These are phyloP conservation scores for Flaveria trinervia DNA, from an alignment of 129 eudicot species.

Conservation along the genomic window DNA sequence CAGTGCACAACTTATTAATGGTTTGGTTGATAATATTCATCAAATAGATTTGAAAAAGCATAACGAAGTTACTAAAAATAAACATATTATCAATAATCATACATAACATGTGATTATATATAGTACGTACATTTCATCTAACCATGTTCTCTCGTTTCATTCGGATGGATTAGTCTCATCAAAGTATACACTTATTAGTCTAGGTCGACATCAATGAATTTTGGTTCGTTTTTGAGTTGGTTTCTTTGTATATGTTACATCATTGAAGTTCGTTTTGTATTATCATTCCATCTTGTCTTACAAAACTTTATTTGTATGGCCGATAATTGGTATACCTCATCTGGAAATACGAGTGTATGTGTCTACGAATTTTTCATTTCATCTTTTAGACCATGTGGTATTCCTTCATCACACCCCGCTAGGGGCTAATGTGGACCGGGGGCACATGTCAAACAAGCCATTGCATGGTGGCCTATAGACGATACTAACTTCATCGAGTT, in stretches of 20 bases:
- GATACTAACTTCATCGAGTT: no score
- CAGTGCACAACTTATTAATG: background rate
- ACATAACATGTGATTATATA: background rate
- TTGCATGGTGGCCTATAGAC: no score
- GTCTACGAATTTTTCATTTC: no score
- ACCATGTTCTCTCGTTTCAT: background rate
- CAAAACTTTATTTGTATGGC: background rate
- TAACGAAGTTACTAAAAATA: background rate
- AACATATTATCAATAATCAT: background rate
- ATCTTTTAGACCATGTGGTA: no score
- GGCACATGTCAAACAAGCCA: no score
- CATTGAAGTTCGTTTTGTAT: background rate
- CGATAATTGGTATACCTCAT: background rate
- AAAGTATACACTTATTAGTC: background rate
- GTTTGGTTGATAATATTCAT: background rate
- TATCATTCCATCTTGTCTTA: background rate
- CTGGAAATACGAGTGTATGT: no score
- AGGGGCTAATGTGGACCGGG: no score
- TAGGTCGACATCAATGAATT: background rate
- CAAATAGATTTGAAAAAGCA: background rate
- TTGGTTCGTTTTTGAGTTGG: background rate
- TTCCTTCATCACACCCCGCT: no score
- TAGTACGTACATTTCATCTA: conserved; percentile 1
- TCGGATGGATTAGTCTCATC: conserved; percentile 8
- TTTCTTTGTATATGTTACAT: conserved; percentile 4